Evolutionary conservation across 139 green algal genomes (phyloP).

Genomic region (Chlorella ohadii): DNA sequence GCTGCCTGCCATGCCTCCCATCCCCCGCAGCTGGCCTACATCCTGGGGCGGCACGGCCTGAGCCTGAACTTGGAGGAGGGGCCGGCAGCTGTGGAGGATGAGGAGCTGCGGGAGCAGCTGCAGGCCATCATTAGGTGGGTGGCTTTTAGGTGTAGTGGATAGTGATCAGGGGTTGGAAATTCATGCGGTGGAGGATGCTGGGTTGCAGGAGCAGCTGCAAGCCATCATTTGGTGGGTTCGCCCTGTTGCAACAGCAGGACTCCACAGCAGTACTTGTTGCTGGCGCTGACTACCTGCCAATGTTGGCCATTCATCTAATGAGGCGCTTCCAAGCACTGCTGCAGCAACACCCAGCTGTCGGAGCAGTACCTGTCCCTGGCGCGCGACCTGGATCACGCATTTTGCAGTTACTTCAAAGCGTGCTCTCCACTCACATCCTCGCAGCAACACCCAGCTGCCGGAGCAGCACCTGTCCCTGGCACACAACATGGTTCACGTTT

Average conservation of each 20-base stretch:
- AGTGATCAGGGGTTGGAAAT: too few relatives aligned
- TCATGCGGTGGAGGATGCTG: constrained; percentile 77
- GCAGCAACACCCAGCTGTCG: constrained; percentile 80
- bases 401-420: too few relatives aligned
- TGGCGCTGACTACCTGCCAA: too few relatives aligned
- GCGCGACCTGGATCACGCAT: constrained; percentile 94
- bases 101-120: constrained; percentile 64
- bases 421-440: too few relatives aligned
- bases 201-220: constrained; percentile 59
- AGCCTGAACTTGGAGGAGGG: constrained; percentile 85
- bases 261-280: constrained; percentile 87
- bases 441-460: constrained; percentile 80
- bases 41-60: constrained; percentile 84
- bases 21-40: constrained; percentile 90
- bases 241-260: constrained; percentile 68
- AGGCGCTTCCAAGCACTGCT: too few relatives aligned
- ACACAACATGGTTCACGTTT: constrained; percentile 94
- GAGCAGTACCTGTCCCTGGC: constrained; percentile 94
- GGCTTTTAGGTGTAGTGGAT: too few relatives aligned
- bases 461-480: constrained; percentile 94
- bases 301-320: too few relatives aligned
- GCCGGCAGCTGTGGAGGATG: constrained; percentile 70
- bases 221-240: neutral
- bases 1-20: neutral
- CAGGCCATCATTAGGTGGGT: constrained; percentile 32